phyloP scores from a whole-genome alignment of 2,329 filamentous ascomycete genomes.

The Microdochium bolleyi region DNA sequence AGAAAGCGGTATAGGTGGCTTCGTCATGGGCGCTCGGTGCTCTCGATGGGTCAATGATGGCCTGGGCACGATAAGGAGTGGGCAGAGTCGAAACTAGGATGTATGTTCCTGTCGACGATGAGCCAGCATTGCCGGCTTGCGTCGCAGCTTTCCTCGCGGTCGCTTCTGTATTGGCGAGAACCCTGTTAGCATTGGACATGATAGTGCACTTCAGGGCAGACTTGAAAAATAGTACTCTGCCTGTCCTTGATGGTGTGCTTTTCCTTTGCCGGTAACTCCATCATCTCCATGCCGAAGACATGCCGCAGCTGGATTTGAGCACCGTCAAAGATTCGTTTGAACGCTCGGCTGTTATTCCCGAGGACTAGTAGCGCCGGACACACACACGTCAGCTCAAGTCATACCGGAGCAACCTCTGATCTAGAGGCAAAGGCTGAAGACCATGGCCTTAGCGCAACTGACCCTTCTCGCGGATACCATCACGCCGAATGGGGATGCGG shows the following conservation, averaged over 20 bases:
- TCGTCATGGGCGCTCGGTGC: constrained; percentile 61
- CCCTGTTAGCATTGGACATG: constrained; percentile 22
- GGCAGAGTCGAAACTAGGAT: constrained; percentile 71
- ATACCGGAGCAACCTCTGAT: too few species aligned
- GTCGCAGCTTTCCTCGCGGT: constrained; percentile 27
- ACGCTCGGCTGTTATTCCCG: constrained; percentile 59
- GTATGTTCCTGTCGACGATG: constrained; percentile 59
- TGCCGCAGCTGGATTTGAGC: constrained; percentile 65
- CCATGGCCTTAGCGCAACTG: too few species aligned
- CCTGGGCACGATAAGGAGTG: constrained; percentile 52
- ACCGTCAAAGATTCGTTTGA: constrained; percentile 67
- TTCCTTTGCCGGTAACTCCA: constrained; percentile 73
- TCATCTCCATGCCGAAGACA: constrained; percentile 88
- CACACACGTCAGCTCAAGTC: too few species aligned
- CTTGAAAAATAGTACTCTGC: constrained; percentile 52
- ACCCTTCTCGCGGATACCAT: constrained; percentile 59
- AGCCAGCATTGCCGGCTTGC: constrained; percentile 41
- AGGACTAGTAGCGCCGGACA: constrained; percentile 46
- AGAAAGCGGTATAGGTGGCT: constrained; percentile 73
- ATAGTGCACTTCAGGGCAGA: too few species aligned
- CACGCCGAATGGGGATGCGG: constrained; percentile 48
- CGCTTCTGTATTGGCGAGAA: constrained; percentile 19
- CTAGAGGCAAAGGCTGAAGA: background rate
- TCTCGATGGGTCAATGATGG: constrained; percentile 60
- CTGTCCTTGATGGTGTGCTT: constrained; percentile 73